phyloP scores from a whole-genome alignment of 1,284 basidiomycete species.

The Moesziomyces globuligerus region DNA sequence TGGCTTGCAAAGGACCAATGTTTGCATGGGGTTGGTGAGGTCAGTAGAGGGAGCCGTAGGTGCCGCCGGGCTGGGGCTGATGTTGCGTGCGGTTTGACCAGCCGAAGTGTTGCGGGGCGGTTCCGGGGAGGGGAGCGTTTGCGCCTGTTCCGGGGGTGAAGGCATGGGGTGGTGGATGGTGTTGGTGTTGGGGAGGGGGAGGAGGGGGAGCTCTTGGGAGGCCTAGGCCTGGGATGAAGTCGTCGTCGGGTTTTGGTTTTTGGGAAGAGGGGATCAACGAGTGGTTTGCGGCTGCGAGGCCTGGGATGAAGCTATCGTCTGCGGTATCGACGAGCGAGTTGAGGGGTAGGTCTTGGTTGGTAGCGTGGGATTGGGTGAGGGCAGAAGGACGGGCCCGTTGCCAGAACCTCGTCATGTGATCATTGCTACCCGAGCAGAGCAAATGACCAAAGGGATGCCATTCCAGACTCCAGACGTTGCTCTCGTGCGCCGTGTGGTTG shows the following conservation, averaged over 20 bases:
- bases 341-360: background rate
- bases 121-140: constrained; percentile 18
- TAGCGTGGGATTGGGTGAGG: background rate
- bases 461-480: constrained; percentile 92
- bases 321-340: background rate
- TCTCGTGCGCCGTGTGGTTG: constrained; percentile 92
- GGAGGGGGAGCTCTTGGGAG: constrained; percentile 1
- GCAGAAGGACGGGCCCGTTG: constrained; percentile 81
- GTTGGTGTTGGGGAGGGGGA: background rate
- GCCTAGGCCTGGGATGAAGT: constrained; percentile 27
- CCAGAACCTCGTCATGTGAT: constrained; percentile 98
- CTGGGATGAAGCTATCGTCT: constrained; percentile 40
- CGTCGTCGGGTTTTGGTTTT: constrained; percentile 12
- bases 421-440: constrained; percentile 90
- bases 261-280: constrained; percentile 13
- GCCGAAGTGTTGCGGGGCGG: constrained; percentile 2
- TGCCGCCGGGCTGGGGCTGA: constrained; percentile 26
- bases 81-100: constrained; percentile 12
- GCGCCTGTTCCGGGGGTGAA: constrained; percentile 32
- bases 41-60: constrained; percentile 42
- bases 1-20: too few relatives aligned
- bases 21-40: background rate
- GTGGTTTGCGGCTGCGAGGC: constrained; percentile 12
- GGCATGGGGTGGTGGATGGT: background rate
- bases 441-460: constrained; percentile 97